Evolutionary conservation across 805 yeast genomes (phyloP).

Genomic region (Yamadazyma takamatsuzukensis): DNA sequence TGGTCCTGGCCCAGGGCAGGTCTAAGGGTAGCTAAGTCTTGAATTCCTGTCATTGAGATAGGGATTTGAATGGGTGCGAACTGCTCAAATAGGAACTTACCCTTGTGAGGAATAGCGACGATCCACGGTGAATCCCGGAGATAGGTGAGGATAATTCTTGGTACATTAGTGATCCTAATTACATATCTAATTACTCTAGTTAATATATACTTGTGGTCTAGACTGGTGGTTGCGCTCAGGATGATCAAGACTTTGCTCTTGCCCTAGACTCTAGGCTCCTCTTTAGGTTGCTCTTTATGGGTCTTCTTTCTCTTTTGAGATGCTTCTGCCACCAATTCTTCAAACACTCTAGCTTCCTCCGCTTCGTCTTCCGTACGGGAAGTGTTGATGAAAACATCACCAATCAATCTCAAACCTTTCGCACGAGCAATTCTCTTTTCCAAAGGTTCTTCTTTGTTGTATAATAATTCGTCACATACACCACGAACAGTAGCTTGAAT

Average conservation of each 20-base stretch:
- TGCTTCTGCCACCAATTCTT: slow-evolving; percentile 58
- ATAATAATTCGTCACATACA: slow-evolving; percentile 64
- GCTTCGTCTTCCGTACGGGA: slow-evolving; percentile 66
- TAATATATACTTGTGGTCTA: no score
- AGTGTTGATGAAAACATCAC: slow-evolving; percentile 56
- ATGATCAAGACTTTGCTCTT: no score
- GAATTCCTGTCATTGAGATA: slow-evolving; percentile 10
- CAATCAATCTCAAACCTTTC: slow-evolving; percentile 55
- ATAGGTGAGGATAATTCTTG: no score
- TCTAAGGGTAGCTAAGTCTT: slow-evolving; percentile 5
- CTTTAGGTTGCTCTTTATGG: no score
- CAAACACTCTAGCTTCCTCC: slow-evolving; percentile 74
- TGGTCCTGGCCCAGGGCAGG: slow-evolving; percentile 10
- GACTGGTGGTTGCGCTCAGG: no score
- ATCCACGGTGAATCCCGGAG: no score
- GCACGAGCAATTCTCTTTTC: slow-evolving; percentile 57
- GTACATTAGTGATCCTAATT: no score
- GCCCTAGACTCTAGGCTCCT: background rate
- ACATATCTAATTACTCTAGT: no score
- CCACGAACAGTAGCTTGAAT: slow-evolving; percentile 68
- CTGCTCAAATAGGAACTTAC: no score
- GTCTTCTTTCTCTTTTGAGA: slow-evolving; percentile 39
- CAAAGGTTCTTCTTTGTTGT: slow-evolving; percentile 50
- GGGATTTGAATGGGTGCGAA: no score
- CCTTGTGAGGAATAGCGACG: no score